Percentiles rank a stretch among this genome's conserved stretches.
Conservation (phyloP, 208 protist genomes). For the Trypanosomatidae sp. region DNA sequence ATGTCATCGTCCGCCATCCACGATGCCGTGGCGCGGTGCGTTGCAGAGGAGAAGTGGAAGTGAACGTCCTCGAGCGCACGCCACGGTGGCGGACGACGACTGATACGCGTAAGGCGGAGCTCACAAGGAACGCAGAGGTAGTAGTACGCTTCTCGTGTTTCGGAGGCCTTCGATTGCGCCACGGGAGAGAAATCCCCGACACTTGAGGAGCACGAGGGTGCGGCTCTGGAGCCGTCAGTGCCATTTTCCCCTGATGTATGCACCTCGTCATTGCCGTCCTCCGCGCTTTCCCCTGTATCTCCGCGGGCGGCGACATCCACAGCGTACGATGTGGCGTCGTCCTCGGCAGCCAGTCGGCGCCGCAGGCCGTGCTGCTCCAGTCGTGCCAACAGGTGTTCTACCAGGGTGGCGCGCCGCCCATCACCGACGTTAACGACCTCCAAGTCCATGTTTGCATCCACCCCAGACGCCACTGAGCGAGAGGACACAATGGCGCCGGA, state of each 20-base stretch:
- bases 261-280: not conserved
- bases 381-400: constrained; percentile 72
- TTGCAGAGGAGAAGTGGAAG: constrained; percentile 78
- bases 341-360: constrained; percentile 48
- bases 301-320: constrained; percentile 10
- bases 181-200: not conserved
- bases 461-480: constrained; percentile 47
- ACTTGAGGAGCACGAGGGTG: not conserved
- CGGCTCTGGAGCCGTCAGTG: not conserved
- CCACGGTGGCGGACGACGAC: constrained; percentile 33
- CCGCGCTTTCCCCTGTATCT: not conserved
- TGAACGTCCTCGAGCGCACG: constrained; percentile 80
- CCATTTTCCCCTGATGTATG: not conserved
- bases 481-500: constrained; percentile 58
- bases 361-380: constrained; percentile 86
- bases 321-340: constrained; percentile 27
- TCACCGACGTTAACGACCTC: constrained; percentile 76
- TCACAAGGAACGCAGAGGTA: constrained; percentile 89
- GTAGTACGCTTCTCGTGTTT: constrained; percentile 66
- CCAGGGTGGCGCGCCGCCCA: constrained; percentile 38
- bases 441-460: constrained; percentile 16
- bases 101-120: constrained; percentile 53
- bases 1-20: constrained; percentile 80
- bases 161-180: not conserved
- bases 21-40: constrained; percentile 63